A percentile compares a stretch with the other conserved stretches of the same genome.
phyloP scores from a whole-genome alignment of 257 asterid species.

The Plantago elongata region DNA sequence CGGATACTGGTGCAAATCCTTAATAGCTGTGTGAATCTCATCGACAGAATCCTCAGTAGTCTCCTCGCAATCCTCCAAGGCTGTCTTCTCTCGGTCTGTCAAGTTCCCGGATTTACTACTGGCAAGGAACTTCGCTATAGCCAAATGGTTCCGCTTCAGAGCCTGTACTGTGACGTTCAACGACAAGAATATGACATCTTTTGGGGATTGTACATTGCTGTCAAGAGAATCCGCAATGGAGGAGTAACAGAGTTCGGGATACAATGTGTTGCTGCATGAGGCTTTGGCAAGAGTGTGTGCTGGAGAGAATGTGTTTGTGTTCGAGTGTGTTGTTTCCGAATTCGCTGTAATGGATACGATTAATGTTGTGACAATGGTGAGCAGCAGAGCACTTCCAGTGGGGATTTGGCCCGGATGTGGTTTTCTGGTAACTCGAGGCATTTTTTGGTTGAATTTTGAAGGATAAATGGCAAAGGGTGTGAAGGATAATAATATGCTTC shows the following conservation, averaged over 20 bases:
- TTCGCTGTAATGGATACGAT: too few species aligned
- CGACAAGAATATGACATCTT: slow-evolving; percentile 49
- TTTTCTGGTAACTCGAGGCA: too few species aligned
- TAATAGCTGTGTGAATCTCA: slow-evolving; percentile 47
- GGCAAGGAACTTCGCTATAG: slow-evolving; percentile 32
- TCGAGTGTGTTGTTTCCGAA: too few species aligned
- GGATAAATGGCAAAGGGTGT: too few species aligned
- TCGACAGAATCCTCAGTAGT: slow-evolving; percentile 58
- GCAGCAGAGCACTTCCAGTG: too few species aligned
- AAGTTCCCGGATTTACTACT: slow-evolving; percentile 15
- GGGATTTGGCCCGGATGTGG: too few species aligned
- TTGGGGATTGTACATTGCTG: slow-evolving; percentile 29
- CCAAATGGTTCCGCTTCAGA: slow-evolving; percentile 29
- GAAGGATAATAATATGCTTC: too few species aligned
- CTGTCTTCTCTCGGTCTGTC: slow-evolving; percentile 49
- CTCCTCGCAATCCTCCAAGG: slow-evolving; percentile 63
- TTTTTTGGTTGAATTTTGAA: too few species aligned
- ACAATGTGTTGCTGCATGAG: slow-evolving; percentile 44
- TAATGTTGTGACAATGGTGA: too few species aligned
- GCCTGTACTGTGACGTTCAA: slow-evolving; percentile 41
- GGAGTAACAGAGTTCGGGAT: slow-evolving; percentile 62
- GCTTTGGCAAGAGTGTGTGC: slow-evolving; percentile 40
- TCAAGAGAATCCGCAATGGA: slow-evolving; percentile 36
- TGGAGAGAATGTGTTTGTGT: slow-evolving; percentile 5
- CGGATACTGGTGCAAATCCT: slow-evolving; percentile 51